Evolutionary conservation across 331 rosid species (phyloP), one percentile per base, ranked within the genome.

Genomic region (Spiraea crenata): DNA sequence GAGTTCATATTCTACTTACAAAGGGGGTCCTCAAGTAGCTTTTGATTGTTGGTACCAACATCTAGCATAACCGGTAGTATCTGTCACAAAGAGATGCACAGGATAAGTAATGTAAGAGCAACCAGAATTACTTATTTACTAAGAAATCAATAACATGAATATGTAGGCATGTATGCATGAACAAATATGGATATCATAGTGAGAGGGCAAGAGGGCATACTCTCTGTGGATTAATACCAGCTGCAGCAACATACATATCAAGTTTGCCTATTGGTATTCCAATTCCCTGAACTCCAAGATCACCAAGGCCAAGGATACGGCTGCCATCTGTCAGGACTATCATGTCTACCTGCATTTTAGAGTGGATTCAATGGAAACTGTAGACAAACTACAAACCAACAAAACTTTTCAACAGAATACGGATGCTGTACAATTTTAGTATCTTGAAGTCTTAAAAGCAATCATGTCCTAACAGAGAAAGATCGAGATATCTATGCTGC

Each of bases 281-380:
- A 66, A 95, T 95, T 72, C 99, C 99, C 82, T 95, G 99, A 84
- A 95, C 97, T 67, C 99, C 99, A 76, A 95, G 99, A 73, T 95
- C 99, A 69, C 99, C 99, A 68, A 95, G 85, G 77, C 99, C 99
- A 82, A 95, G 99, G 76, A 95, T 91, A 74, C 99, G 97, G 77
- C 99, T 95, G 63, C 99, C 99, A 81, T 95, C 97, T 58, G 99
- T 95, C 75, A 95, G 71, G 81, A 95, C 99, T 75, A 95, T 89
- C 99, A 95, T 95, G 84, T 95, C 99, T 74, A 95, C 99, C 99
- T 95, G 92, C 70, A 87, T 59, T 34, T 76, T 41, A 74, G 44
- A 61, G 70, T 66, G 20, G 31, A 25, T 25, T 25, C 31, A 25
- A 25, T 25, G 31, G 44, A 71, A 58, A 72, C 70, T 65, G 25